Percentiles rank a stretch among this genome's conserved stretches.
These are phyloP conservation scores for Viola odorata DNA, from an alignment of 345 rosid species.

Conservation along the genomic window DNA sequence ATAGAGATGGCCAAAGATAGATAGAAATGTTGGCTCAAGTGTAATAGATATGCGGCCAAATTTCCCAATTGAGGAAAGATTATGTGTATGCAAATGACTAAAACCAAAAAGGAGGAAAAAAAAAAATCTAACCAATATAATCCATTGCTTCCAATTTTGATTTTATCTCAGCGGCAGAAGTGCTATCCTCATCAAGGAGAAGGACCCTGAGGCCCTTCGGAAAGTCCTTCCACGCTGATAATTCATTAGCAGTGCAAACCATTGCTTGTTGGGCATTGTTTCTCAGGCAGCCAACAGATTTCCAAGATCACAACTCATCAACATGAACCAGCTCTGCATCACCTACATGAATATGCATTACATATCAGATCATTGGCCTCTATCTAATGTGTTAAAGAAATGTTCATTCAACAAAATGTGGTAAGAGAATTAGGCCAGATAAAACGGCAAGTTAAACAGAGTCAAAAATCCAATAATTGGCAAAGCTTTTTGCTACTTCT, in stretches of 20 bases:
- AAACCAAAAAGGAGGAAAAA: slow-evolving; percentile 3
- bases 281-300: slow-evolving; percentile 50
- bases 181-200: slow-evolving; percentile 56
- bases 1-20: slow-evolving; percentile 8
- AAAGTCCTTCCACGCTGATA: slow-evolving; percentile 84
- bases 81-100: neutral
- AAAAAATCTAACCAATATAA: slow-evolving; percentile 65
- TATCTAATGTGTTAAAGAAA: slow-evolving; percentile 4
- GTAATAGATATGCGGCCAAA: no score
- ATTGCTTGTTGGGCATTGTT: slow-evolving; percentile 97
- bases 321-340: slow-evolving; percentile 26
- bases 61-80: slow-evolving; percentile 9
- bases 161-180: slow-evolving; percentile 56
- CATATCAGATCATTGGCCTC: slow-evolving; percentile 3
- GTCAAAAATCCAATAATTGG: neutral
- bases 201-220: slow-evolving; percentile 96
- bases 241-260: slow-evolving; percentile 75
- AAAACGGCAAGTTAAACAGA: neutral
- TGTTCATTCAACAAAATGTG: no score
- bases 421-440: no score
- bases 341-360: slow-evolving; percentile 16
- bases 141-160: slow-evolving; percentile 84
- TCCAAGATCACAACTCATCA: slow-evolving; percentile 19
- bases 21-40: slow-evolving; percentile 14
- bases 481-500: no score